phyloP scores from a whole-genome alignment of 2,329 filamentous ascomycete genomes.

The Fusarium albosuccineum region DNA sequence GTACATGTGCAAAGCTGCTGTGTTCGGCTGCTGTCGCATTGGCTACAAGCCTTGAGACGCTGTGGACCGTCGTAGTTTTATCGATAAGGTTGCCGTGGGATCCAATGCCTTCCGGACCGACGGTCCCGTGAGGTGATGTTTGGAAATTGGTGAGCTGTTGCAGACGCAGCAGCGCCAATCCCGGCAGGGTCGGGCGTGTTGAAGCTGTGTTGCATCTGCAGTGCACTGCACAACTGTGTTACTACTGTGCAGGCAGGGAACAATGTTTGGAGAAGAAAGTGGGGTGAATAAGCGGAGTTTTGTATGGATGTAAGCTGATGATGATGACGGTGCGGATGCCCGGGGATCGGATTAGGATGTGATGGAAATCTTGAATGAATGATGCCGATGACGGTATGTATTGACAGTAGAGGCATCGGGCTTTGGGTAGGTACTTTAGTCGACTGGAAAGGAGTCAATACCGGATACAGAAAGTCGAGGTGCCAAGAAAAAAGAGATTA shows the following conservation, averaged over 20 bases:
- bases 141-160: constrained; percentile 10
- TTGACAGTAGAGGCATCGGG: too few species aligned
- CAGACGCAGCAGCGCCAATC: constrained; percentile 10
- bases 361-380: not conserved
- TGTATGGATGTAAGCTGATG: constrained; percentile 13
- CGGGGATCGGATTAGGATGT: not conserved
- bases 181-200: constrained; percentile 25
- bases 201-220: not conserved
- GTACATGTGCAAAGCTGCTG: too few species aligned
- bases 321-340: not conserved
- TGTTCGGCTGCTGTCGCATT: too few species aligned
- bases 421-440: too few species aligned
- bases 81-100: constrained; percentile 25
- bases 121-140: constrained; percentile 4
- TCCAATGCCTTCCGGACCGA: not conserved
- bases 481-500: constrained; percentile 6
- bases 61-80: not conserved
- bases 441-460: too few species aligned
- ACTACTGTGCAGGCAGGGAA: not conserved
- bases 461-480: not conserved
- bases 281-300: constrained; percentile 15
- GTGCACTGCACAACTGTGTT: not conserved
- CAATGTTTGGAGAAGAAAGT: too few species aligned
- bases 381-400: not conserved
- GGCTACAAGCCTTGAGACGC: too few species aligned